These are phyloP conservation scores for Lachnellula cervina DNA, from an alignment of 2,329 filamentous ascomycete species.

Conservation along the genomic window DNA sequence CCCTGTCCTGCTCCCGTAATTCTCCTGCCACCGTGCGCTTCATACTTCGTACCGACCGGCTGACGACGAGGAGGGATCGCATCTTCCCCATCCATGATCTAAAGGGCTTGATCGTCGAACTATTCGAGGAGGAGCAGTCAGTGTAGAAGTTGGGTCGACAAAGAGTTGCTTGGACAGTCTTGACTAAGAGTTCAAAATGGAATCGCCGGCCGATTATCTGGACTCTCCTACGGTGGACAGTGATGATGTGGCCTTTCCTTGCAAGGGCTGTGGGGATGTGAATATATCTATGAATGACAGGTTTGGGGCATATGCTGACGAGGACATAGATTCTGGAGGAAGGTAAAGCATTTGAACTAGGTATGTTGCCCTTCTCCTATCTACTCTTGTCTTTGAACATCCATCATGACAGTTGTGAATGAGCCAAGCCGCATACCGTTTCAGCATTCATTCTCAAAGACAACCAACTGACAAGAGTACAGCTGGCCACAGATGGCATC, in stretches of 20 bases:
- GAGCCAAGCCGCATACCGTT: background rate
- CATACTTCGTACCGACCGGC: slow-evolving; percentile 2
- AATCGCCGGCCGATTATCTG: slow-evolving; percentile 49
- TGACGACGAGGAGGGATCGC: slow-evolving; percentile 20
- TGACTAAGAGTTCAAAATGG: slow-evolving; percentile 37
- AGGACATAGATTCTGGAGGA: slow-evolving; percentile 81
- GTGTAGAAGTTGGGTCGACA: slow-evolving; percentile 15
- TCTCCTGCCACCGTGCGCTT: slow-evolving; percentile 13
- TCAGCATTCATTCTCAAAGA: background rate
- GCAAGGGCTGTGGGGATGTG: slow-evolving; percentile 86
- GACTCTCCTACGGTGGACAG: slow-evolving; percentile 53
- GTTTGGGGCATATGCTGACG: slow-evolving; percentile 20
- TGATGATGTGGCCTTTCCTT: slow-evolving; percentile 77
- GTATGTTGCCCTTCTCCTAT: slow-evolving; percentile 47
- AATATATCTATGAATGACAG: slow-evolving; percentile 40
- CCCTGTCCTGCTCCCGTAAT: slow-evolving; percentile 14
- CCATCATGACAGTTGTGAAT: slow-evolving; percentile 1
- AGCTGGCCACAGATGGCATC: slow-evolving; percentile 98
- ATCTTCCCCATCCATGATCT: slow-evolving; percentile 9
- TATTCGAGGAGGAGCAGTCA: slow-evolving; percentile 23
- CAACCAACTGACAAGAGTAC: slow-evolving; percentile 25
- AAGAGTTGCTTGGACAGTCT: slow-evolving; percentile 10
- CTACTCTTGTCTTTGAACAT: background rate
- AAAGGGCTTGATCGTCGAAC: slow-evolving; percentile 4
- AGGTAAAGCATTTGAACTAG: slow-evolving; percentile 96